Evolutionary conservation across 495 filamentous ascomycete species (phyloP).

Genomic region (Penicillium egyptiacum): DNA sequence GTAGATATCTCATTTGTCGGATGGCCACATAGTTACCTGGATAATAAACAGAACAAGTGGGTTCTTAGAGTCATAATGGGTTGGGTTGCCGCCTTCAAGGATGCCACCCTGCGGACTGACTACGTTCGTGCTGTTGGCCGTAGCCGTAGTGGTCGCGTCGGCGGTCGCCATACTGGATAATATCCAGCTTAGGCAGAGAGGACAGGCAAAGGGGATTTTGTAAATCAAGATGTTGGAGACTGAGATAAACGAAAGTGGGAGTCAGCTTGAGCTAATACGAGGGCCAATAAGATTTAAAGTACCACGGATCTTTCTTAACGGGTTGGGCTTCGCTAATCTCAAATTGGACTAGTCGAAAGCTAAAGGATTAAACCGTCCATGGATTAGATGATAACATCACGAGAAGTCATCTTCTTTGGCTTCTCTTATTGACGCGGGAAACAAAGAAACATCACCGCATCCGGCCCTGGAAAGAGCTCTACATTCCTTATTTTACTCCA

Average conservation of each 20-base stretch:
- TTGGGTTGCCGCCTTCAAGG: slow-evolving; percentile 72
- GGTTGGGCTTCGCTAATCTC: background rate
- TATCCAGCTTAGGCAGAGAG: background rate
- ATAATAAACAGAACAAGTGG: slow-evolving; percentile 95
- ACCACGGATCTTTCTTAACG: background rate
- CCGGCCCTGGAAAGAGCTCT: too few species aligned
- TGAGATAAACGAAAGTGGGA: background rate
- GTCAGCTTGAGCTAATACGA: slow-evolving; percentile 5
- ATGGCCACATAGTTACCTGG: slow-evolving; percentile 57
- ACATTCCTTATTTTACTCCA: too few species aligned
- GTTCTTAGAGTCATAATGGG: slow-evolving; percentile 68
- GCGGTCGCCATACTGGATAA: slow-evolving; percentile 15
- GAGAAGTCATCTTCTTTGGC: too few species aligned
- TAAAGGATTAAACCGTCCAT: too few species aligned
- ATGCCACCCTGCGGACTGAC: slow-evolving; percentile 54
- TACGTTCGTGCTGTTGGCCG: slow-evolving; percentile 9
- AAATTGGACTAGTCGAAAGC: background rate
- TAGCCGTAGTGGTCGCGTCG: slow-evolving; percentile 5
- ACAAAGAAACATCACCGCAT: too few species aligned
- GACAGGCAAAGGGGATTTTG: background rate
- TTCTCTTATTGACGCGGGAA: too few species aligned
- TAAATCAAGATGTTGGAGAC: background rate
- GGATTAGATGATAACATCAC: too few species aligned
- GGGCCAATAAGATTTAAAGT: slow-evolving; percentile 2
- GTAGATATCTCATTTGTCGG: slow-evolving; percentile 1